phyloP scores from a whole-genome alignment of 108 stramenopile species.

The Pseudonitzschia multistriata region DNA sequence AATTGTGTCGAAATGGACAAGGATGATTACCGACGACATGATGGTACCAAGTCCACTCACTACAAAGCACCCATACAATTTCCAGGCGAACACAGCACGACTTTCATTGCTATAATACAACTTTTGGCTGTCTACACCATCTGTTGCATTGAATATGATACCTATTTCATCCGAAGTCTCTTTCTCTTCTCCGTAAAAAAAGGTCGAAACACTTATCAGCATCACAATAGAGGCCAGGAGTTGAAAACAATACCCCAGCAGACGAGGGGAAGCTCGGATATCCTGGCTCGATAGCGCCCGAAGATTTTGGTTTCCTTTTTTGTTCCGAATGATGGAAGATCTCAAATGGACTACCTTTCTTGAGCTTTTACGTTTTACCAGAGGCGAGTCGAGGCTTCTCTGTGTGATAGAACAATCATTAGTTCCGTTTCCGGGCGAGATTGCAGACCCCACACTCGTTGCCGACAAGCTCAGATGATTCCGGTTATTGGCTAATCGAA shows the following conservation, averaged over 20 bases:
- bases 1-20: conserved; percentile 57
- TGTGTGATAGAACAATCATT: not conserved
- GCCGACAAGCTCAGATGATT: not conserved
- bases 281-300: conserved; percentile 38
- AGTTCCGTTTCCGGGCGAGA: not conserved
- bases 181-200: conserved; percentile 22
- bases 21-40: conserved; percentile 26
- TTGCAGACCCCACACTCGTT: not conserved
- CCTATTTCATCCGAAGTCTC: conserved; percentile 2
- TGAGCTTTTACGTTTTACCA: conserved; percentile 7
- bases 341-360: conserved; percentile 21
- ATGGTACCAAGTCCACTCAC: conserved; percentile 21
- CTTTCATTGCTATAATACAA: conserved; percentile 15
- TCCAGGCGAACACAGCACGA: conserved; percentile 42
- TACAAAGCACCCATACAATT: conserved; percentile 38
- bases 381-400: not conserved
- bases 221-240: conserved; percentile 43
- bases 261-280: conserved; percentile 51
- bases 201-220: conserved; percentile 41
- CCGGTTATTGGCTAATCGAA: not conserved
- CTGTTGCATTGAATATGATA: not conserved
- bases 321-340: conserved; percentile 27
- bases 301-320: not conserved
- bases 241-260: conserved; percentile 52
- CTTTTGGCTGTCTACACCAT: not conserved